phyloP scores from a whole-genome alignment of 2,329 filamentous ascomycete genomes.

The Bipolaris bicolor region DNA sequence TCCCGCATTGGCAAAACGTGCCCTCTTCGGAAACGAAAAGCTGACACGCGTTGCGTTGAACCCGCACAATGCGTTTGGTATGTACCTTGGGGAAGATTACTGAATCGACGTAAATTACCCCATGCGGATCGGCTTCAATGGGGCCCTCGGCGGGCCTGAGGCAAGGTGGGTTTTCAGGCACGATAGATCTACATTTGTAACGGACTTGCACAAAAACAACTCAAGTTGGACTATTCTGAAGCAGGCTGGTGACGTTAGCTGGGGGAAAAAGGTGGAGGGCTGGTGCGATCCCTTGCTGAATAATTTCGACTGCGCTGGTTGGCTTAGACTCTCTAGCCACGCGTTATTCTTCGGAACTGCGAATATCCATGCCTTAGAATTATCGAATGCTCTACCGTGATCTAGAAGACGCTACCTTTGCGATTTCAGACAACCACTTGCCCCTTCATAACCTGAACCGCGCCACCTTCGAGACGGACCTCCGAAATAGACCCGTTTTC shows the following conservation, averaged over 20 bases:
- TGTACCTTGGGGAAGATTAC: constrained; percentile 3
- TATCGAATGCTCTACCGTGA: constrained; percentile 43
- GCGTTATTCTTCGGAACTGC: constrained; percentile 6
- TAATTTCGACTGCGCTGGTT: neutral
- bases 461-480: constrained; percentile 52
- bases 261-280: neutral
- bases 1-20: constrained; percentile 9
- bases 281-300: constrained; percentile 1
- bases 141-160: constrained; percentile 14
- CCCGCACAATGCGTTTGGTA: constrained; percentile 8
- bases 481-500: constrained; percentile 46
- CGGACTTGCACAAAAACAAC: constrained; percentile 8
- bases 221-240: constrained; percentile 10
- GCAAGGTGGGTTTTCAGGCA: constrained; percentile 13
- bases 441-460: constrained; percentile 51
- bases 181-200: constrained; percentile 18
- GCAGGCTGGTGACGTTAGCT: constrained; percentile 1
- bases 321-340: neutral
- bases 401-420: constrained; percentile 52
- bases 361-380: constrained; percentile 22
- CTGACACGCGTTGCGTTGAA: constrained; percentile 17
- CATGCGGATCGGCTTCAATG: constrained; percentile 2
- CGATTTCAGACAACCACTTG: constrained; percentile 43
- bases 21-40: constrained; percentile 18
- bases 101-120: constrained; percentile 10